Percentiles rank a stretch among this genome's conserved stretches.
Conservation (phyloP, 441 rosid genomes). For the Adansonia gregorii region DNA sequence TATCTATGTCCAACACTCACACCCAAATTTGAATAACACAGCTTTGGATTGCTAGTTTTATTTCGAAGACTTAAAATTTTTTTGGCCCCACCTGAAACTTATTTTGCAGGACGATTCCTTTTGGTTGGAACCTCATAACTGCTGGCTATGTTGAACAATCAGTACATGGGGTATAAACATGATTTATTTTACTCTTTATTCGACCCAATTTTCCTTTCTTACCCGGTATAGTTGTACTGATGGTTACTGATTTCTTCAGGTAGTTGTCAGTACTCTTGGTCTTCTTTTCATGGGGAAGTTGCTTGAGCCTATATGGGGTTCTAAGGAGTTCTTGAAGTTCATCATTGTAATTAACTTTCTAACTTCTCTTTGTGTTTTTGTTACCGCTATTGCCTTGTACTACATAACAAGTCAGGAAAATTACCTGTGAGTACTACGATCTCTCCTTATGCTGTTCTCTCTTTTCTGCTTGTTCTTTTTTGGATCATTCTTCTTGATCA, state of each 20-base stretch:
- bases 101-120: constrained; percentile 84
- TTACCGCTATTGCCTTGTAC: constrained; percentile 82
- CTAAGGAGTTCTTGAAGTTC: constrained; percentile 92
- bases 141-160: constrained; percentile 88
- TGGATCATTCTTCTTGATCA: too few relatives aligned
- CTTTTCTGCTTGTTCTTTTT: background rate
- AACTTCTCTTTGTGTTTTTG: constrained; percentile 74
- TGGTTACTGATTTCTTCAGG: constrained; percentile 43
- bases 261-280: constrained; percentile 35
- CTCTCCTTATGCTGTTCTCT: background rate
- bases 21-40: too few relatives aligned
- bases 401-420: constrained; percentile 72
- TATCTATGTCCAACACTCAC: too few relatives aligned
- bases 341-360: constrained; percentile 77
- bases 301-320: constrained; percentile 93
- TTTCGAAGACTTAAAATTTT: background rate
- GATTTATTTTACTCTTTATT: constrained; percentile 1
- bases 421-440: constrained; percentile 65
- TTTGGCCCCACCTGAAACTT: background rate
- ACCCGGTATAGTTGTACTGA: constrained; percentile 13
- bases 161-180: constrained; percentile 65
- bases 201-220: background rate
- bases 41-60: background rate
- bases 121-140: constrained; percentile 91
- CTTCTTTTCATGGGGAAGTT: constrained; percentile 80